phyloP scores from a whole-genome alignment of 2,329 filamentous ascomycete genomes.

The Amauroascus niger region DNA sequence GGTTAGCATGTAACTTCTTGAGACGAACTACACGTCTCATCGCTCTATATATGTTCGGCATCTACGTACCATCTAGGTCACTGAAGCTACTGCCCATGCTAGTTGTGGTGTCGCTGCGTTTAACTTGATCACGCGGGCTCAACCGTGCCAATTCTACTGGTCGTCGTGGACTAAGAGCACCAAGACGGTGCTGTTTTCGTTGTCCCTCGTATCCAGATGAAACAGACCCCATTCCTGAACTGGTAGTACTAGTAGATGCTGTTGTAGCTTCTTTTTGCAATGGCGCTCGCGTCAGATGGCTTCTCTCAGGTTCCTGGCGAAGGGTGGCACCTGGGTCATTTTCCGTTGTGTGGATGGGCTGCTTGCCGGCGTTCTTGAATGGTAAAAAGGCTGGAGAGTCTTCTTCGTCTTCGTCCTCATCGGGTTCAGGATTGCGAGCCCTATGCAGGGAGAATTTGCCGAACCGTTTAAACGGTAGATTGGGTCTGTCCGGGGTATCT shows the following conservation, averaged over 20 bases:
- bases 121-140: conserved; percentile 37
- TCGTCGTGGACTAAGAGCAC: conserved; percentile 37
- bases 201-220: conserved; percentile 19
- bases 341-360: neutral
- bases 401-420: conserved; percentile 37
- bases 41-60: neutral
- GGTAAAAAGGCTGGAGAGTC: conserved; percentile 41
- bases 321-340: conserved; percentile 37
- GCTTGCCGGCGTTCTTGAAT: conserved; percentile 17
- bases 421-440: conserved; percentile 24
- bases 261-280: conserved; percentile 22
- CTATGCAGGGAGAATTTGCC: conserved; percentile 33
- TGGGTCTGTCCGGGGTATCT: conserved; percentile 25
- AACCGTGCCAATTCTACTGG: conserved; percentile 41
- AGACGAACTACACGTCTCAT: neutral
- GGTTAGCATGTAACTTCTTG: conserved; percentile 8
- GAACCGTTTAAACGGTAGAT: conserved; percentile 30
- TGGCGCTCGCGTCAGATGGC: conserved; percentile 21
- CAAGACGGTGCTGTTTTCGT: conserved; percentile 18
- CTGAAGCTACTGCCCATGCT: conserved; percentile 59
- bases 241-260: conserved; percentile 28
- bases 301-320: conserved; percentile 28
- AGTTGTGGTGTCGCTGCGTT: conserved; percentile 45
- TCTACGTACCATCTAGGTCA: conserved; percentile 49
- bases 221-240: conserved; percentile 28